phyloP scores from a whole-genome alignment of 768 basidiomycete genomes.

The Lentinula detonsa region DNA sequence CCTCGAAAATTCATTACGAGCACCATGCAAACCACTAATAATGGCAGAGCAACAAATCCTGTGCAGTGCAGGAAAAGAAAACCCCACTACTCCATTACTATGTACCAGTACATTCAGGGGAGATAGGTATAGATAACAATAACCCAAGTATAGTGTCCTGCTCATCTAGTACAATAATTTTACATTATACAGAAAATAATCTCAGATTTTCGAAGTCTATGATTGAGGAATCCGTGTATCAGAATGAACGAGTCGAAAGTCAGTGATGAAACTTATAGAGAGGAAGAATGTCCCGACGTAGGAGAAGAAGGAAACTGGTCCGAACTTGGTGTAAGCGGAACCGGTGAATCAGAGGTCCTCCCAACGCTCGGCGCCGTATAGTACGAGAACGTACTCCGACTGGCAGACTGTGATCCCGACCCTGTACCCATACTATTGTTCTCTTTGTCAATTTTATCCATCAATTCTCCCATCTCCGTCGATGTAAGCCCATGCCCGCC shows the following conservation, averaged over 20 bases:
- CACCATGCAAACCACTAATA: too few species aligned
- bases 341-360: neutral
- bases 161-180: neutral
- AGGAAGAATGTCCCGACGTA: neutral
- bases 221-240: neutral
- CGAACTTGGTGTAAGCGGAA: neutral
- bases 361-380: neutral
- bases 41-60: too few species aligned
- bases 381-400: slow-evolving; percentile 1
- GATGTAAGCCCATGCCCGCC: slow-evolving; percentile 12
- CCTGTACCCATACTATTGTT: slow-evolving; percentile 1
- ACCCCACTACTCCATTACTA: too few species aligned
- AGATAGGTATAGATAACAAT: too few species aligned
- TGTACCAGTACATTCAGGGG: too few species aligned
- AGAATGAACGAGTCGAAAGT: neutral
- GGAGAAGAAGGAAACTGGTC: neutral
- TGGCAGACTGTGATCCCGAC: neutral
- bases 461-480: slow-evolving; percentile 29
- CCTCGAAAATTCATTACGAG: too few species aligned
- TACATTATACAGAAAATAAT: neutral
- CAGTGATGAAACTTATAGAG: neutral
- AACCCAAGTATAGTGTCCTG: too few species aligned
- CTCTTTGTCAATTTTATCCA: slow-evolving; percentile 9
- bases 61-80: too few species aligned
- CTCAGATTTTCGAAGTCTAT: neutral